phyloP scores from a whole-genome alignment of 2,329 filamentous ascomycete genomes.

The Cordyceps fumosorosea region DNA sequence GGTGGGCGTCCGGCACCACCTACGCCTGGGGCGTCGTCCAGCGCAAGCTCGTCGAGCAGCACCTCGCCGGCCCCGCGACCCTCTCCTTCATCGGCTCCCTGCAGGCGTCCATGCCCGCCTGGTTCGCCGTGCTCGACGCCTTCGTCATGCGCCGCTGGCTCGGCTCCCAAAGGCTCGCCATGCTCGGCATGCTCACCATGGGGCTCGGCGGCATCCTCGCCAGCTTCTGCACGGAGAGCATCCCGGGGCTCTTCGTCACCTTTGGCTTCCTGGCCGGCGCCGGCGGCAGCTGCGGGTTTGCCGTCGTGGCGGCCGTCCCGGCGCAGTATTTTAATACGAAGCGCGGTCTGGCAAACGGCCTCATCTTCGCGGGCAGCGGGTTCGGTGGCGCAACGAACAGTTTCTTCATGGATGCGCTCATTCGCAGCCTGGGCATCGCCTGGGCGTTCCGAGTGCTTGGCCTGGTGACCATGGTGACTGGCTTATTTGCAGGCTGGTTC shows the following conservation, averaged over 20 bases:
- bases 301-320: constrained; percentile 47
- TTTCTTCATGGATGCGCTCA: constrained; percentile 37
- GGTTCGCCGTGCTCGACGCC: constrained; percentile 42
- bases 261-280: constrained; percentile 55
- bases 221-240: neutral
- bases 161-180: constrained; percentile 36
- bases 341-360: constrained; percentile 51
- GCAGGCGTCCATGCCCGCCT: constrained; percentile 32
- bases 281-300: constrained; percentile 55
- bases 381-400: constrained; percentile 22
- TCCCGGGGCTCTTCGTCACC: constrained; percentile 36
- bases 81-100: constrained; percentile 51
- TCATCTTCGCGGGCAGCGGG: constrained; percentile 47
- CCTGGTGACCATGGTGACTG: constrained; percentile 41
- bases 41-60: constrained; percentile 40
- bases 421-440: constrained; percentile 41
- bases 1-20: constrained; percentile 45
- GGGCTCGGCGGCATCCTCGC: constrained; percentile 31
- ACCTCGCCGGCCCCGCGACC: constrained; percentile 38
- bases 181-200: constrained; percentile 41
- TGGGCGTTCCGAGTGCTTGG: constrained; percentile 49
- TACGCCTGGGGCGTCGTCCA: constrained; percentile 54
- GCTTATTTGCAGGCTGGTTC: constrained; percentile 45
- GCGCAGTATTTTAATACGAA: constrained; percentile 55
- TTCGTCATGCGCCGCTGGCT: constrained; percentile 36